Conservation (phyloP, 2,329 filamentous ascomycete species). For the Beauveria bassiana region DNA sequence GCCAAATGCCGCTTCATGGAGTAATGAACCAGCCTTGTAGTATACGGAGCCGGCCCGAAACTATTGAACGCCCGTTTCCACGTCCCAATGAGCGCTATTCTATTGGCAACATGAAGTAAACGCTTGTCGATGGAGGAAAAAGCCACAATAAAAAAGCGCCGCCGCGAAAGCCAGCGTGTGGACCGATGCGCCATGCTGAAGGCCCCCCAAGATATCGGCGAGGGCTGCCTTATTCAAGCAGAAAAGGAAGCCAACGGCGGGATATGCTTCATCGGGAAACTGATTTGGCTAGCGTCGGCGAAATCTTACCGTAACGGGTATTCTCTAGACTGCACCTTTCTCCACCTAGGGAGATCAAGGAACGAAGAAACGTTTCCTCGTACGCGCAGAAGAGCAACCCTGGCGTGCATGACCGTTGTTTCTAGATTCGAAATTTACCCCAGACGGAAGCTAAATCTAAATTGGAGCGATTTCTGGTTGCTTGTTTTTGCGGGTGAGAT, state of each 20-base stretch:
- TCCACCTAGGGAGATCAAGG: not conserved
- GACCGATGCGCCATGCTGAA: not conserved
- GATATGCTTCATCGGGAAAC: not conserved
- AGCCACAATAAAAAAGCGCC: not conserved
- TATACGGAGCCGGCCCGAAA: not conserved
- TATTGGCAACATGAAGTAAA: not conserved
- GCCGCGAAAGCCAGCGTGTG: slow-evolving; percentile 1
- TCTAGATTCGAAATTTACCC: slow-evolving; percentile 4
- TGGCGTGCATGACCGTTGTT: not conserved
- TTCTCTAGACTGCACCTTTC: not conserved
- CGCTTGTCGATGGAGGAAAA: not conserved
- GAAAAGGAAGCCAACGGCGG: not conserved
- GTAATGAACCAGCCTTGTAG: not conserved
- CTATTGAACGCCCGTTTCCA: not conserved
- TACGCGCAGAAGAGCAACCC: not conserved
- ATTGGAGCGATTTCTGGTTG: not conserved
- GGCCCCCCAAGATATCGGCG: slow-evolving; percentile 3
- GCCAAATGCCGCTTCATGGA: not conserved
- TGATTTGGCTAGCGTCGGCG: not conserved
- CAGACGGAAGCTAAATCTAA: slow-evolving; percentile 11
- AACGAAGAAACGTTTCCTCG: not conserved
- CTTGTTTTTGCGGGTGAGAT: slow-evolving; percentile 8
- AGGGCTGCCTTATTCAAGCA: not conserved
- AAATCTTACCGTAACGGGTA: not conserved
- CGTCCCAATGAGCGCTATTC: not conserved